Base-by-base conservation (phyloP, 2,329 filamentous ascomycete species). In the Taxawa tesnikishii region DNA sequence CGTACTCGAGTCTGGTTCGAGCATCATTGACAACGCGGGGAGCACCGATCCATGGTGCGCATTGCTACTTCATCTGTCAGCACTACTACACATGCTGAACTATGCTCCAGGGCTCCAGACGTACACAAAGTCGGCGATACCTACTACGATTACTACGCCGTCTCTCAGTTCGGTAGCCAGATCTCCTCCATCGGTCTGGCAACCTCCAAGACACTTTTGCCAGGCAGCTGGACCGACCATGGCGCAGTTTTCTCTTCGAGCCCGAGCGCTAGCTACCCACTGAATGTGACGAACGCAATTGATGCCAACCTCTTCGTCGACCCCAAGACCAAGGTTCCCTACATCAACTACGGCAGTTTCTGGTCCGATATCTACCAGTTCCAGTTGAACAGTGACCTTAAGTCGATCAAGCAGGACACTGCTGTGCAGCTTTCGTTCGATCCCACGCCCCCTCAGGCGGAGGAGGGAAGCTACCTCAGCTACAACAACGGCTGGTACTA, bases 281-380 rank as follows among this genome's bases (percentile, higher is more conserved):
- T 36, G 28, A 55, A 56, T 32, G 38, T 47, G 21, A 64, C 59
- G 47, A 65, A 66, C 38, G 60, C 61, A 26, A 66, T 83, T 43
- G 79, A 65, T 29, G 45, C 51, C 11, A 55, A 58, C 24, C 43
- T 63, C 14, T 58, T 70, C 39, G 44, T 43, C 32, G 55, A 51
- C 15, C 52, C 50, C 2, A 45, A 43, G 30, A 54, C 50, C 16
- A 52, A 50, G 3, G 48, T 64, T 29, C 58, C 60, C 9, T 67
- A 65, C 34, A 55, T 73, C 47, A 71, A 62, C 36, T 83, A 79
- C 40, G 78, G 77, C 15, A 77, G 71, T 9, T 83, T 79, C 62
- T 83, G 75, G 75, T 51, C 56, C 4, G 68, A 74, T 45, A 63
- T 82, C 35, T 78, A 71, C 55, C 70, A 73, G 45, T 70, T 72